phyloP scores from a whole-genome alignment of 352 stramenopile species.

The Globisporangium okanoganense region DNA sequence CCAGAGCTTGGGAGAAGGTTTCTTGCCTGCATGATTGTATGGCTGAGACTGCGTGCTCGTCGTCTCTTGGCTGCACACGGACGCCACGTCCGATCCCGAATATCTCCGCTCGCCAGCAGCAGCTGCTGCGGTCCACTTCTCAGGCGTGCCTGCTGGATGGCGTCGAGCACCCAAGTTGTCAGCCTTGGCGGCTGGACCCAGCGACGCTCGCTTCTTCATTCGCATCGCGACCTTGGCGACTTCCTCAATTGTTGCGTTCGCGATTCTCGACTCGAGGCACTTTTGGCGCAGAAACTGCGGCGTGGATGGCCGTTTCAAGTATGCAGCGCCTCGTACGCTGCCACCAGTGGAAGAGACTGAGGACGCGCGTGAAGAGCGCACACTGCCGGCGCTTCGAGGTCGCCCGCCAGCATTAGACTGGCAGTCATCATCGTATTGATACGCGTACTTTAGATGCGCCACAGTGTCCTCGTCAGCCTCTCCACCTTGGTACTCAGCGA shows the following conservation, averaged over 20 bases:
- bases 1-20: slow-evolving; percentile 9
- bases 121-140: slow-evolving; percentile 3
- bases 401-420: slow-evolving; percentile 13
- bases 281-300: slow-evolving; percentile 65
- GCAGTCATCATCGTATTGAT: slow-evolving; percentile 4
- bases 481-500: slow-evolving; percentile 11
- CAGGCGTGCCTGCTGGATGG: slow-evolving; percentile 1
- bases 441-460: neutral
- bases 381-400: slow-evolving; percentile 55
- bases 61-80: slow-evolving; percentile 10
- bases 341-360: slow-evolving; percentile 20
- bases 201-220: slow-evolving; percentile 34
- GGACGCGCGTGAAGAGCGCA: slow-evolving; percentile 21
- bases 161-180: slow-evolving; percentile 9
- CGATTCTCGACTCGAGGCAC: slow-evolving; percentile 52
- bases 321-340: slow-evolving; percentile 42
- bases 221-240: slow-evolving; percentile 8
- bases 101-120: slow-evolving; percentile 26
- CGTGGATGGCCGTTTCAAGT: slow-evolving; percentile 54
- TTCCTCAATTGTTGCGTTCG: slow-evolving; percentile 13
- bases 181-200: slow-evolving; percentile 9
- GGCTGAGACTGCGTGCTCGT: slow-evolving; percentile 1
- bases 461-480: neutral
- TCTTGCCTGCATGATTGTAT: neutral
- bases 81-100: slow-evolving; percentile 32